phyloP scores from a whole-genome alignment of 169 alveolate species.

The Plasmodium cynomolgi region DNA sequence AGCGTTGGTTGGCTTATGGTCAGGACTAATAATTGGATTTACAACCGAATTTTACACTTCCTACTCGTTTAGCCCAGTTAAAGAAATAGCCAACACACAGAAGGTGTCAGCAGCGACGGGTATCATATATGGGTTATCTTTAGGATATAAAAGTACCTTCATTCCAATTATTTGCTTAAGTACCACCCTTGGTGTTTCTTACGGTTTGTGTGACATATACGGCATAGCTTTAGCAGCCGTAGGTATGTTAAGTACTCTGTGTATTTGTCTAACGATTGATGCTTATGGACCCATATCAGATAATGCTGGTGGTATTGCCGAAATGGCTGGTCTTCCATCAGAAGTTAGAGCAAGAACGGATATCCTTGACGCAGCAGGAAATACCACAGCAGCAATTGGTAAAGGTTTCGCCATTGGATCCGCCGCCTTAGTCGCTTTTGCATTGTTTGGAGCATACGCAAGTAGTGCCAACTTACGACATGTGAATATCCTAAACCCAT shows the following conservation, averaged over 20 bases:
- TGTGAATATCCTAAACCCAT: conserved; percentile 87
- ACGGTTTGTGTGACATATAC: conserved; percentile 86
- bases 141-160: conserved; percentile 91
- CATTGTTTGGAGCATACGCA: conserved; percentile 92
- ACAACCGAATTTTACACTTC: conserved; percentile 92
- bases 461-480: conserved; percentile 83
- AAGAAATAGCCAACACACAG: conserved; percentile 89
- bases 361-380: conserved; percentile 94
- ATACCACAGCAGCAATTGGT: conserved; percentile 94
- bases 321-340: conserved; percentile 90
- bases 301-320: conserved; percentile 96
- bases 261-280: conserved; percentile 91
- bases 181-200: conserved; percentile 84
- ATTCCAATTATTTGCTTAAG: conserved; percentile 89
- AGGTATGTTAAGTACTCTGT: conserved; percentile 92
- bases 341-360: conserved; percentile 91
- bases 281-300: conserved; percentile 94
- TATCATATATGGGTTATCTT: conserved; percentile 89
- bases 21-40: conserved; percentile 87
- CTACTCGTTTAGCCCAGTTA: conserved; percentile 88
- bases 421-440: conserved; percentile 92
- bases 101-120: conserved; percentile 90
- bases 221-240: conserved; percentile 93
- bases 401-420: conserved; percentile 94
- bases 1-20: conserved; percentile 86